phyloP scores from a whole-genome alignment of 2,329 filamentous ascomycete species.

The Xylariomycetidae sp. region DNA sequence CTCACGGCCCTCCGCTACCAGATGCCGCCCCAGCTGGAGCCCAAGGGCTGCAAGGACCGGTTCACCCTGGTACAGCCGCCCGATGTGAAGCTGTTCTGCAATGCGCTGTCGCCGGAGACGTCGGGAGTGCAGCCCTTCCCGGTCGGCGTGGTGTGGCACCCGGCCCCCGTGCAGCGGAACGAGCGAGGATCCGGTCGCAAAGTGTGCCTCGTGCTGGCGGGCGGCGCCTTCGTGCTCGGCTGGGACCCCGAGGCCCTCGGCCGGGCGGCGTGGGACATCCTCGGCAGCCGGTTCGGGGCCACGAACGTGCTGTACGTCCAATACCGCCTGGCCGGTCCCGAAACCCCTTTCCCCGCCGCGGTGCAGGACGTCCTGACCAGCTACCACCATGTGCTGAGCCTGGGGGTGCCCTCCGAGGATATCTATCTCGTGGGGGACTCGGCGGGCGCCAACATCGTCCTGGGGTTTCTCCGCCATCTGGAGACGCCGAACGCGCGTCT shows the following conservation, averaged over 20 bases:
- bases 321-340: constrained; percentile 10
- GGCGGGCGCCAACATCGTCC: constrained; percentile 7
- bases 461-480: constrained; percentile 8
- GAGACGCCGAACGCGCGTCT: constrained; percentile 5
- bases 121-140: constrained; percentile 5
- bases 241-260: constrained; percentile 8
- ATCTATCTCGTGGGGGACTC: constrained; percentile 8
- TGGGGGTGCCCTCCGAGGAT: constrained; percentile 6
- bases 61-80: constrained; percentile 3
- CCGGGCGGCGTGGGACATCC: constrained; percentile 2
- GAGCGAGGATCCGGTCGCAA: too few species aligned
- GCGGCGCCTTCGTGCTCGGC: constrained; percentile 17
- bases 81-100: constrained; percentile 2
- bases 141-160: constrained; percentile 14
- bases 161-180: constrained; percentile 5
- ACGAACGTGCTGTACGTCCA: constrained; percentile 11
- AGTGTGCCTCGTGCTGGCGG: constrained; percentile 14
- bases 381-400: constrained; percentile 10
- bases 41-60: constrained; percentile 2
- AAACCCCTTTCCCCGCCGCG: constrained; percentile 15
- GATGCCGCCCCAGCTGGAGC: not conserved
- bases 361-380: constrained; percentile 15
- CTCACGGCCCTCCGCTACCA: not conserved
- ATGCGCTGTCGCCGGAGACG: not conserved
- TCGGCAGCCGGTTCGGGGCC: constrained; percentile 6